Conservation (phyloP, 2,329 filamentous ascomycete species). For the Aureobasidium musti region DNA sequence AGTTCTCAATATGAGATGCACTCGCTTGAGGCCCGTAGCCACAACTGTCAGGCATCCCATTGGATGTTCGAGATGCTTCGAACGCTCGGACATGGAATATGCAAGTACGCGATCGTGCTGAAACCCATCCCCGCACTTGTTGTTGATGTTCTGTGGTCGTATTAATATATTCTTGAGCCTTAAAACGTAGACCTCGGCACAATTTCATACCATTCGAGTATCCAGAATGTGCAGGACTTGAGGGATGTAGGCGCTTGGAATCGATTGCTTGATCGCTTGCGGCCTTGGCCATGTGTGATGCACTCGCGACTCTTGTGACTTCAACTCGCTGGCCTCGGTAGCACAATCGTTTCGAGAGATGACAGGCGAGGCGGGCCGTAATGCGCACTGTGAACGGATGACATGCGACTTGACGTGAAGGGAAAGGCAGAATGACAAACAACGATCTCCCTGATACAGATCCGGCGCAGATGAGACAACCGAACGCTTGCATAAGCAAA, state of each 20-base stretch:
- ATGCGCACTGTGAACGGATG: too few relatives aligned
- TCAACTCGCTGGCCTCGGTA: neutral
- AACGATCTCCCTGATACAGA: too few relatives aligned
- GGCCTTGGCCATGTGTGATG: neutral
- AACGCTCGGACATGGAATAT: neutral
- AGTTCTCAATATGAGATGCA: neutral
- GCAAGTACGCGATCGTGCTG: slow-evolving; percentile 1
- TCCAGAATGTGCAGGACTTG: neutral
- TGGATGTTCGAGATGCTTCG: neutral
- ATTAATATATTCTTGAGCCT: slow-evolving; percentile 4
- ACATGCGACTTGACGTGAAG: too few relatives aligned
- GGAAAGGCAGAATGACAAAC: neutral
- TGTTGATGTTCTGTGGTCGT: neutral
- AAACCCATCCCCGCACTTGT: slow-evolving; percentile 1
- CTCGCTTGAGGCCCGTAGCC: neutral
- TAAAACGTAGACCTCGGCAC: neutral
- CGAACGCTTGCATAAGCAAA: neutral
- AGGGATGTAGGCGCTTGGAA: too few relatives aligned
- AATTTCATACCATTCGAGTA: neutral
- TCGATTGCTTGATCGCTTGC: neutral
- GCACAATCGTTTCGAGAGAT: neutral
- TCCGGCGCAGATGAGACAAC: neutral
- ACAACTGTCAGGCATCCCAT: neutral
- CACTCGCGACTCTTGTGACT: too few relatives aligned
- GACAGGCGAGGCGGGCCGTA: neutral